These are phyloP conservation scores for Schrenkiella parvula DNA, from an alignment of 345 rosid genomes.

Conservation along the genomic window DNA sequence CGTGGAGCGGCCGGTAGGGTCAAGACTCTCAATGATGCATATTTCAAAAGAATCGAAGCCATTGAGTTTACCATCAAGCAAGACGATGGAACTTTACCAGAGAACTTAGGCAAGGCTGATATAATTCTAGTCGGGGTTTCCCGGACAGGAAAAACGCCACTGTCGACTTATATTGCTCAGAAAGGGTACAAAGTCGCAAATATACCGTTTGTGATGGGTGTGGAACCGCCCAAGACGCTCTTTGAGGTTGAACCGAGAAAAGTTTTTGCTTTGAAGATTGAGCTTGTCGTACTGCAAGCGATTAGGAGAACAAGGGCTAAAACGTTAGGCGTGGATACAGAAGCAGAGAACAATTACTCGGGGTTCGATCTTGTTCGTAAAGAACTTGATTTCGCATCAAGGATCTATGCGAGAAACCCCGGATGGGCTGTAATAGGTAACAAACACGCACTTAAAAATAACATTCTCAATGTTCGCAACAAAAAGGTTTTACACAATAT, in stretches of 20 bases:
- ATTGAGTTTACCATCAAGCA: constrained; percentile 89
- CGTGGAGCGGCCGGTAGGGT: constrained; percentile 84
- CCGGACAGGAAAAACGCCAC: constrained; percentile 81
- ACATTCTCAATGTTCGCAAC: no score
- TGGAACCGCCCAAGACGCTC: constrained; percentile 60
- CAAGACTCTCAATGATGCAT: constrained; percentile 63
- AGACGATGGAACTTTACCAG: constrained; percentile 82
- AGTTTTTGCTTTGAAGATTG: constrained; percentile 73
- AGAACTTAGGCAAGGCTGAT: constrained; percentile 68
- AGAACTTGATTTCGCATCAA: constrained; percentile 65
- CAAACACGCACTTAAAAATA: not conserved
- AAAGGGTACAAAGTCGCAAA: constrained; percentile 90
- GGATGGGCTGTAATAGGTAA: constrained; percentile 81
- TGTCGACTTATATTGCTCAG: constrained; percentile 78
- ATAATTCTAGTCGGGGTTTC: constrained; percentile 78
- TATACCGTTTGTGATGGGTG: constrained; percentile 77
- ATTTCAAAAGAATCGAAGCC: constrained; percentile 68
- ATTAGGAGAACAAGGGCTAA: constrained; percentile 75
- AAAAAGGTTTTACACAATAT: no score
- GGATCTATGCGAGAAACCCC: constrained; percentile 62
- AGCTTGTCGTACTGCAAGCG: constrained; percentile 59
- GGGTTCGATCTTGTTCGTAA: constrained; percentile 72
- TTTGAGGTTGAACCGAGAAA: constrained; percentile 68
- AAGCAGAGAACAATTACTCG: constrained; percentile 60
- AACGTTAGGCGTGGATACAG: constrained; percentile 56